phyloP scores from a whole-genome alignment of 441 rosid genomes.

The Gossypium davidsonii region DNA sequence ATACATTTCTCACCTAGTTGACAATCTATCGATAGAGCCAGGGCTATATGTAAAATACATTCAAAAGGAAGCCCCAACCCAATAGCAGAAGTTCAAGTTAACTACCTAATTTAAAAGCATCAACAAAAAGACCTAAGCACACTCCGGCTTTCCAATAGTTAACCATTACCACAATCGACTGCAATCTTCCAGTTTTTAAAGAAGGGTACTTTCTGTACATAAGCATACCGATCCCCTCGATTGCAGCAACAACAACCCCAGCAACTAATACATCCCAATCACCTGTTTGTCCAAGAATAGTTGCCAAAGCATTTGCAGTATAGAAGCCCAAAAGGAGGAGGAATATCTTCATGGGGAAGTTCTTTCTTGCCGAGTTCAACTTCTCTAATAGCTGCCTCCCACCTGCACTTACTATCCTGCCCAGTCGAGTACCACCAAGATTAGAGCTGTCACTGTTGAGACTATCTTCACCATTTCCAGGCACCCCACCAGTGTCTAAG shows the following conservation, averaged over 20 bases:
- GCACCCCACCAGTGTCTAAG: conserved; percentile 65
- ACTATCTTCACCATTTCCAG: conserved; percentile 54
- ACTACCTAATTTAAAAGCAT: conserved; percentile 94
- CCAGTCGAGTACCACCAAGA: conserved; percentile 74
- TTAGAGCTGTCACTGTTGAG: conserved; percentile 43
- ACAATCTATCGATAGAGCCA: not conserved
- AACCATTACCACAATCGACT: conserved; percentile 68
- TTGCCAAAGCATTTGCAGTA: conserved; percentile 92
- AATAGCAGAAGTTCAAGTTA: conserved; percentile 12
- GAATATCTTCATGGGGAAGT: conserved; percentile 86
- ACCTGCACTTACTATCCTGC: conserved; percentile 78
- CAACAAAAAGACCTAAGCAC: conserved; percentile 92
- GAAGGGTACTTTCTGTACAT: conserved; percentile 61
- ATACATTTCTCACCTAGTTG: not conserved
- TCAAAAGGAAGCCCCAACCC: not conserved
- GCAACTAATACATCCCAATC: conserved; percentile 96
- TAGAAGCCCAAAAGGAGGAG: conserved; percentile 84
- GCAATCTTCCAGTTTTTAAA: conserved; percentile 43
- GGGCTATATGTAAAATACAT: not conserved
- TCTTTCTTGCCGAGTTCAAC: conserved; percentile 73
- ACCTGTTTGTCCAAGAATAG: conserved; percentile 95
- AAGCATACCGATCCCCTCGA: conserved; percentile 89
- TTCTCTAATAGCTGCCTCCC: conserved; percentile 70
- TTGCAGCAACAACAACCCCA: conserved; percentile 85
- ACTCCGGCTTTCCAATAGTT: conserved; percentile 97